Evolutionary conservation across 2,329 filamentous ascomycete species (phyloP).

Genomic region (Metarhizium humberi): DNA sequence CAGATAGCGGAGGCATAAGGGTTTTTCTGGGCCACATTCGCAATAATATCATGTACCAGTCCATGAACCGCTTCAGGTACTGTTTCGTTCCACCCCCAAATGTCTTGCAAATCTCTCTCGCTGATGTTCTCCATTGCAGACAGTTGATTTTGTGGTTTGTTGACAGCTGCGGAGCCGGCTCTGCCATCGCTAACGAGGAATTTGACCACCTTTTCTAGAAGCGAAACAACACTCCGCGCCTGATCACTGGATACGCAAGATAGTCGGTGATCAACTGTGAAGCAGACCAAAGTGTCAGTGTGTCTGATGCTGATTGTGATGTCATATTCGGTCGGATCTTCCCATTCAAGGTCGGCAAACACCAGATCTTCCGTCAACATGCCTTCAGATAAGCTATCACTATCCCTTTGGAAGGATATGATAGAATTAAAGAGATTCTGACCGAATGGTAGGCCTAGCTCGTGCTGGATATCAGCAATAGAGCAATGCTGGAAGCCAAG

Average conservation of each 20-base stretch:
- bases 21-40: background rate
- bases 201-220: constrained; percentile 1
- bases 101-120: background rate
- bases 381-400: background rate
- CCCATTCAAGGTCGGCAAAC: constrained; percentile 6
- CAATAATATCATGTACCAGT: background rate
- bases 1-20: constrained; percentile 5
- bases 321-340: constrained; percentile 17
- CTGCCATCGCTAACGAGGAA: background rate
- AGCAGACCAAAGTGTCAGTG: background rate
- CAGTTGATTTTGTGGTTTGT: background rate
- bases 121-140: background rate
- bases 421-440: constrained; percentile 21
- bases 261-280: constrained; percentile 1
- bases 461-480: constrained; percentile 33
- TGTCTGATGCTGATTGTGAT: constrained; percentile 14
- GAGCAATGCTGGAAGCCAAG: constrained; percentile 41
- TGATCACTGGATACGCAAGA: background rate
- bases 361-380: background rate
- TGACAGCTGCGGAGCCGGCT: background rate
- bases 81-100: constrained; percentile 1
- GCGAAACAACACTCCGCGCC: background rate
- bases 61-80: background rate
- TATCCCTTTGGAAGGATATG: constrained; percentile 19
- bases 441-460: constrained; percentile 12